Percentiles rank a stretch among this genome's conserved stretches.
phyloP scores from a whole-genome alignment of 768 basidiomycete species.

The Pholiota molesta region DNA sequence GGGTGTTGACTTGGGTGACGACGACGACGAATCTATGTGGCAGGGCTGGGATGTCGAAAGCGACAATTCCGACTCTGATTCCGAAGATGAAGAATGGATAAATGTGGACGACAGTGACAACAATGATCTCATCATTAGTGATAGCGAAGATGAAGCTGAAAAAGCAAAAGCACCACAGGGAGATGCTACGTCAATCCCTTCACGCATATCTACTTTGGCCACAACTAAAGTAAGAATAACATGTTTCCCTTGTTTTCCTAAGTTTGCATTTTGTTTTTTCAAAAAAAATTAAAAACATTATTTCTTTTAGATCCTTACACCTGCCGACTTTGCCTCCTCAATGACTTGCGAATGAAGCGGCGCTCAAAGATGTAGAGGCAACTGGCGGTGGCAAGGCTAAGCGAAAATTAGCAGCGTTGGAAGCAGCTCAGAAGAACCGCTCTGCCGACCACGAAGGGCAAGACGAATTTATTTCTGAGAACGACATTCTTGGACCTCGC shows the following conservation, averaged over 20 bases:
- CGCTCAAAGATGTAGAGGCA: constrained; percentile 65
- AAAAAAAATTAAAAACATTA: too few relatives aligned
- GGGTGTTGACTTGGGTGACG: constrained; percentile 46
- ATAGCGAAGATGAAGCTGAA: constrained; percentile 74
- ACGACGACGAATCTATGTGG: constrained; percentile 75
- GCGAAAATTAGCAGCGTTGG: constrained; percentile 84
- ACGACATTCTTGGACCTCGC: constrained; percentile 89
- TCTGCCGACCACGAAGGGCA: constrained; percentile 37
- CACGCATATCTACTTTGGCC: constrained; percentile 65
- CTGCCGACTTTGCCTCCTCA: constrained; percentile 94
- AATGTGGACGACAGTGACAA: constrained; percentile 76
- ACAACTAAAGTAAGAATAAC: constrained; percentile 70
- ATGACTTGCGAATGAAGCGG: constrained; percentile 83
- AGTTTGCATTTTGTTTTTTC: background rate
- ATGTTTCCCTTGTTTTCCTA: background rate
- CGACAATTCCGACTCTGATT: constrained; percentile 53
- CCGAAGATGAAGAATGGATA: constrained; percentile 76
- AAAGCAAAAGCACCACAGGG: constrained; percentile 22
- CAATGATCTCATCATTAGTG: constrained; percentile 74
- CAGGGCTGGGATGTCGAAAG: constrained; percentile 89
- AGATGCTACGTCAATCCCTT: constrained; percentile 20
- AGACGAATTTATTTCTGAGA: constrained; percentile 81
- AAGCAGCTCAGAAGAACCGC: constrained; percentile 66
- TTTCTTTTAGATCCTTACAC: constrained; percentile 84
- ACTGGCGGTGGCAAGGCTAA: constrained; percentile 80